Evolutionary conservation across 768 basidiomycete genomes (phyloP).

Genomic region (Lanmaoa pseudosensibilis): DNA sequence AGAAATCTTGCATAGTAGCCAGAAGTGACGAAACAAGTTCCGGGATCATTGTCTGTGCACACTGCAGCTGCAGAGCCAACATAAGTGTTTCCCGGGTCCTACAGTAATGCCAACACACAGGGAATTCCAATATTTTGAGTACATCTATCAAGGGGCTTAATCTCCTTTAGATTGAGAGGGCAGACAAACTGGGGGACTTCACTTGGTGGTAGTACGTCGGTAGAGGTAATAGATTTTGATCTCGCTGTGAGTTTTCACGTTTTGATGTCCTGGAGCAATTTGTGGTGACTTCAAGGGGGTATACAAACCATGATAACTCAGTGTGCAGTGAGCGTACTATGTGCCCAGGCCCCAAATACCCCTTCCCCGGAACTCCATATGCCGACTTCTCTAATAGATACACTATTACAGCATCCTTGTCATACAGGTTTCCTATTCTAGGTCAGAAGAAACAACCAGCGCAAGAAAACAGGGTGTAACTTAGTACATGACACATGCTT

Average conservation of each 20-base stretch:
- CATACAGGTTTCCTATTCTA: too few species aligned
- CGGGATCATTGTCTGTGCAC: too few species aligned
- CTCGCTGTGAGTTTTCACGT: constrained; percentile 80
- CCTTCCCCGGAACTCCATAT: constrained; percentile 90
- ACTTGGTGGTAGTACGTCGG: constrained; percentile 38
- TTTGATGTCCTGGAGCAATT: constrained; percentile 73
- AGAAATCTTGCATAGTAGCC: too few species aligned
- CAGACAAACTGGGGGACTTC: constrained; percentile 79
- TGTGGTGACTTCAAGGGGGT: background rate
- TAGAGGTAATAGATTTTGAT: constrained; percentile 42
- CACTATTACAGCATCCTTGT: too few species aligned
- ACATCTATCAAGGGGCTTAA: too few species aligned
- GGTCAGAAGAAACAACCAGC: constrained; percentile 80
- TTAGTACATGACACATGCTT: background rate
- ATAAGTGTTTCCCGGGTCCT: too few species aligned
- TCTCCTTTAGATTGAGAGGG: constrained; percentile 89
- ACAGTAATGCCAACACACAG: too few species aligned
- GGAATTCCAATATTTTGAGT: too few species aligned
- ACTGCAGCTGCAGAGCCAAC: too few species aligned
- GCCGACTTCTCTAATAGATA: too few species aligned
- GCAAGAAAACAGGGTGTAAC: constrained; percentile 44
- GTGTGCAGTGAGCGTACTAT: constrained; percentile 81
- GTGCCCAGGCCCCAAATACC: constrained; percentile 93
- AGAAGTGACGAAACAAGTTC: too few species aligned
- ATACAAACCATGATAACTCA: background rate